Percentiles rank a stretch among this genome's conserved stretches.
Evolutionary conservation across 2,329 filamentous ascomycete species (phyloP).

Genomic region (Didymella lethalis): DNA sequence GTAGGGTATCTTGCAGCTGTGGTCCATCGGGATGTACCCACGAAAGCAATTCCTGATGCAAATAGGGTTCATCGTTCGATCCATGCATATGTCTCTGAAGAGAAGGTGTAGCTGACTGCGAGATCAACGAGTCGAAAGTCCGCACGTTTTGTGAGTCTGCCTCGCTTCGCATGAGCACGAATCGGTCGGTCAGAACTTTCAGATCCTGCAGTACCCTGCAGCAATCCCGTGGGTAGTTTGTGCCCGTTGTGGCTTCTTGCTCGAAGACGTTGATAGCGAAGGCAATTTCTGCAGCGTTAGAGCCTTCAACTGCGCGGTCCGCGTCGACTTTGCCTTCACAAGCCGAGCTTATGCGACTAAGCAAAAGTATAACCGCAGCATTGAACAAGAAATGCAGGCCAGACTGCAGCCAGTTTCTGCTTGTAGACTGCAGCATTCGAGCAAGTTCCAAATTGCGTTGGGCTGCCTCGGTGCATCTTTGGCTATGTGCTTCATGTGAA

Average conservation of each 20-base stretch:
- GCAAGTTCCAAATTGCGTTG: constrained; percentile 33
- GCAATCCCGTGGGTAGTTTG: constrained; percentile 37
- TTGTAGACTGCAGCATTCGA: constrained; percentile 20
- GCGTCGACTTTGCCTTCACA: background rate
- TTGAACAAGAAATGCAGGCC: constrained; percentile 42
- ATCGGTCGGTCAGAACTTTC: constrained; percentile 32
- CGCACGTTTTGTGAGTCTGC: background rate
- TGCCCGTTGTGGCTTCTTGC: constrained; percentile 34
- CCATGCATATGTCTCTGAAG: background rate
- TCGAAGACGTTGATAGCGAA: constrained; percentile 37
- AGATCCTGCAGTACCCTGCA: constrained; percentile 35
- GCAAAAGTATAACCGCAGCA: constrained; percentile 36
- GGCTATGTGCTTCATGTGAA: constrained; percentile 23
- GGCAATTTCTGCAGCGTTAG: constrained; percentile 24
- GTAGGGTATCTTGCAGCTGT: background rate
- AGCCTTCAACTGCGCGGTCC: constrained; percentile 2
- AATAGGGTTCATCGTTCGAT: background rate
- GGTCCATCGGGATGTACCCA: constrained; percentile 2
- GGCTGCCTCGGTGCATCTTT: constrained; percentile 30
- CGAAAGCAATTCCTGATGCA: constrained; percentile 3
- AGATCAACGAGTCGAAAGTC: background rate
- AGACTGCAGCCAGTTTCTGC: constrained; percentile 30
- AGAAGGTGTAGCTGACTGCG: background rate
- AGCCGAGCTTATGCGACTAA: constrained; percentile 28
- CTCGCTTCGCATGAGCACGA: constrained; percentile 12